These are phyloP conservation scores for Xylariaceae sp. DNA, from an alignment of 2,329 filamentous ascomycete species.

Conservation along the genomic window DNA sequence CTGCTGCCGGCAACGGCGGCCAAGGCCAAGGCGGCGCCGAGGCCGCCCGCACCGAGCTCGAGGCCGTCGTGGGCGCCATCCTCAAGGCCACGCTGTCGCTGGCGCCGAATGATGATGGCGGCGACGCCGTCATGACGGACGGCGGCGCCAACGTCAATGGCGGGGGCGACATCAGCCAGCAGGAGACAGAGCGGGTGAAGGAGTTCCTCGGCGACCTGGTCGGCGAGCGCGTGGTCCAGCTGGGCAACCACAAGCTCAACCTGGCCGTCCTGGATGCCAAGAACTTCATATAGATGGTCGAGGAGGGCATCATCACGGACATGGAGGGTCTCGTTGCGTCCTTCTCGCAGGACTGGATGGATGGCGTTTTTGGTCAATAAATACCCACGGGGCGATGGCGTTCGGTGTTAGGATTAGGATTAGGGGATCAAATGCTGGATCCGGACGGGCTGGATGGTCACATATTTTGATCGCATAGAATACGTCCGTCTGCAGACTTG, in stretches of 20 bases:
- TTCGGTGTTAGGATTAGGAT: no score
- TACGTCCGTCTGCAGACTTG: no score
- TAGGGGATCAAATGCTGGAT: no score
- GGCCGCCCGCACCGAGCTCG: constrained; percentile 37
- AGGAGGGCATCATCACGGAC: no score
- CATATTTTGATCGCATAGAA: no score
- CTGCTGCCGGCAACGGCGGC: no score
- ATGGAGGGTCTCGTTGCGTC: no score
- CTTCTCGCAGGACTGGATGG: no score
- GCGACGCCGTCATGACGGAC: constrained; percentile 27
- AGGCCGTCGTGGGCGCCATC: constrained; percentile 49
- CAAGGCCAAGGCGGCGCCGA: constrained; percentile 28
- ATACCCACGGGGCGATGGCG: constrained; percentile 17
- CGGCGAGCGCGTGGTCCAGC: constrained; percentile 38
- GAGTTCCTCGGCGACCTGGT: constrained; percentile 50
- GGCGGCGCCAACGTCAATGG: no score
- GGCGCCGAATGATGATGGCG: no score
- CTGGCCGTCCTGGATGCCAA: constrained; percentile 47
- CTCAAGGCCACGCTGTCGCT: constrained; percentile 45
- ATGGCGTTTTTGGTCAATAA: constrained; percentile 13
- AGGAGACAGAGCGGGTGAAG: constrained; percentile 37
- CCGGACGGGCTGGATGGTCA: no score
- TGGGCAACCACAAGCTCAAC: constrained; percentile 41
- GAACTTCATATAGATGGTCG: constrained; percentile 39
- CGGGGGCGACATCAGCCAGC: constrained; percentile 29